These are phyloP conservation scores for Nelumbo lutea DNA, from an alignment of 164 flowering plant genomes.

Conservation along the genomic window DNA sequence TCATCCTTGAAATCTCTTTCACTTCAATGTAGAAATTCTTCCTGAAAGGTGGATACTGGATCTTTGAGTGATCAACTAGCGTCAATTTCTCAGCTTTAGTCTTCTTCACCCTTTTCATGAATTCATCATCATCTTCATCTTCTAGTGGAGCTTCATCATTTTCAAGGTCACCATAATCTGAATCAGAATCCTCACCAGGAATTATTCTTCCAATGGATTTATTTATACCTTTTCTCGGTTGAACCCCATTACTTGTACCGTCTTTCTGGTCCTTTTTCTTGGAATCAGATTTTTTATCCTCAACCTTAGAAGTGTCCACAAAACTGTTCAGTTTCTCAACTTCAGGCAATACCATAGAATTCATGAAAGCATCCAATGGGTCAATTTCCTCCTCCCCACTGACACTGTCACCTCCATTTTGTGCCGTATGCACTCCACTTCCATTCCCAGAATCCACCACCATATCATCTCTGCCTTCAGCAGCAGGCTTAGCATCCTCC, in stretches of 20 bases:
- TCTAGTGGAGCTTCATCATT: slow-evolving; percentile 47
- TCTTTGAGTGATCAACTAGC: slow-evolving; percentile 88
- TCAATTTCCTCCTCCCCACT: slow-evolving; percentile 79
- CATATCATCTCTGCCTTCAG: slow-evolving; percentile 39
- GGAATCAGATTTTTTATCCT: slow-evolving; percentile 21
- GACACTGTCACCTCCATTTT: slow-evolving; percentile 28
- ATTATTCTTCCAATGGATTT: slow-evolving; percentile 78
- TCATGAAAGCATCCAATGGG: slow-evolving; percentile 97
- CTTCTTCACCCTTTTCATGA: slow-evolving; percentile 95
- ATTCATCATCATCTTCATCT: slow-evolving; percentile 94
- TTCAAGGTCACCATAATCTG: slow-evolving; percentile 62
- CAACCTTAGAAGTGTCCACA: slow-evolving; percentile 20
- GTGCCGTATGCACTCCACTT: slow-evolving; percentile 9
- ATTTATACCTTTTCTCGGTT: slow-evolving; percentile 30
- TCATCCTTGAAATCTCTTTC: slow-evolving; percentile 80
- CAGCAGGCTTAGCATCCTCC: slow-evolving; percentile 27
- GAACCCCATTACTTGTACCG: slow-evolving; percentile 29
- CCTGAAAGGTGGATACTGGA: slow-evolving; percentile 68
- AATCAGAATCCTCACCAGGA: slow-evolving; percentile 84
- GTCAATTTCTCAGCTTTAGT: slow-evolving; percentile 90
- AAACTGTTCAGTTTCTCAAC: slow-evolving; percentile 57
- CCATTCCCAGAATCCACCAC: slow-evolving; percentile 40
- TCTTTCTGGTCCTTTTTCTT: slow-evolving; percentile 27
- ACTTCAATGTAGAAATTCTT: slow-evolving; percentile 92
- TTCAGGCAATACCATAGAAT: slow-evolving; percentile 87